Evolutionary conservation across 768 basidiomycete genomes (phyloP), one percentile per base, ranked within the genome.

Genomic region (Mycena rosella): DNA sequence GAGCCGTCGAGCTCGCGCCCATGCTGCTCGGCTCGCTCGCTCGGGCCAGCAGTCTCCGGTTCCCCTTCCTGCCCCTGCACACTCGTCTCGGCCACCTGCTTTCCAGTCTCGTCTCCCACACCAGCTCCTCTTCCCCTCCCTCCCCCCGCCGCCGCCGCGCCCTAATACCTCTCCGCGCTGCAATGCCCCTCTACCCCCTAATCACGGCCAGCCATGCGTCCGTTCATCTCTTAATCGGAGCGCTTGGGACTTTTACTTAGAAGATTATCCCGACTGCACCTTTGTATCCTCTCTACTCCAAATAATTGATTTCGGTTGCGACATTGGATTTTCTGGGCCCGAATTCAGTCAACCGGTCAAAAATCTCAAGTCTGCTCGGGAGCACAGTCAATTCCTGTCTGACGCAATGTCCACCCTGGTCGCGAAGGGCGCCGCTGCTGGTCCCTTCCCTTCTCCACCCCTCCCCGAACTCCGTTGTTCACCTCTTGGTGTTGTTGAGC

Each of bases 281-380:
- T 78, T 78, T 72, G 78, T 78, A 62, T 29, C 59, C 22, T 57
- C 70, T 6, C 34, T 78, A 36, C 42, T 74, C 15, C 63, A 77
- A 40, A 79, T 79, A 27, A 79, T 78, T 42, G 42, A 53, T 10
- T 70, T 70, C 60, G 77, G 78, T 44, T 75, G 74, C 13, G 69
- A 72, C 32, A 70, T 78, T 61, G 76, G 78, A 6, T 79, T 77
- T 48, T 61, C 58, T 4, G 74, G 70, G 5, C 49, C 60, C 14
- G 48, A 71, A 20, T 22, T 47, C 14, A 2, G 38, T 18, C 73
- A 67, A 5, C 29, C 67, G 0, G 73, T 72, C 49, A 63, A 29
- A 5, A 80, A 79, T 42, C 68, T 79, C 24, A 72, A 74, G 40
- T 77, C 78, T 5, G 76, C 78, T 0, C n/a, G 63, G 18, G 72